Conservation (phyloP, 495 filamentous ascomycete genomes). For the Aspergillus sclerotioniger region DNA sequence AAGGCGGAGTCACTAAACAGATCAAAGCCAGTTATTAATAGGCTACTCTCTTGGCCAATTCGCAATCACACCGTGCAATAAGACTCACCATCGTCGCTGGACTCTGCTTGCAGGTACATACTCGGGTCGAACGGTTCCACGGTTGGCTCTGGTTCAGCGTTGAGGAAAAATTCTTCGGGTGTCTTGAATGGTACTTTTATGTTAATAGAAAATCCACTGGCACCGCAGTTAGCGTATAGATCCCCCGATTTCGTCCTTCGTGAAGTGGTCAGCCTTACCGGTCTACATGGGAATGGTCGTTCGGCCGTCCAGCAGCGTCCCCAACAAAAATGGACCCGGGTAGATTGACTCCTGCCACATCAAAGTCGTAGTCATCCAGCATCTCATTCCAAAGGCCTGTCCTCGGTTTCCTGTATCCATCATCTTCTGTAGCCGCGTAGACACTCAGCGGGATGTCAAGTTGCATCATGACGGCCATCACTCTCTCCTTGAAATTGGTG, state of each 20-base stretch:
- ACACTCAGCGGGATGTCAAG: slow-evolving; percentile 76
- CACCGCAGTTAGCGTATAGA: neutral
- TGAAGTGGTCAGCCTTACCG: slow-evolving; percentile 43
- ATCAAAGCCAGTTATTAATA: neutral
- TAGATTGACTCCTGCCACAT: slow-evolving; percentile 62
- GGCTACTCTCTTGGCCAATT: neutral
- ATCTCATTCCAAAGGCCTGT: slow-evolving; percentile 88
- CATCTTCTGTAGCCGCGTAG: slow-evolving; percentile 80
- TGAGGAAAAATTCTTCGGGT: slow-evolving; percentile 88
- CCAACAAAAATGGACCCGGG: slow-evolving; percentile 79
- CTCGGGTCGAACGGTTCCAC: slow-evolving; percentile 65
- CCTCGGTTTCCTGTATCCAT: slow-evolving; percentile 82
- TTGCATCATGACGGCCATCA: slow-evolving; percentile 61
- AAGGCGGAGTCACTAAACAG: slow-evolving; percentile 30
- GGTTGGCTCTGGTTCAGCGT: slow-evolving; percentile 59
- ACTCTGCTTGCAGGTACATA: slow-evolving; percentile 44
- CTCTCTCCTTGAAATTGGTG: slow-evolving; percentile 75
- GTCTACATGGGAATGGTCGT: slow-evolving; percentile 78
- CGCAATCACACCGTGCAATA: slow-evolving; percentile 8
- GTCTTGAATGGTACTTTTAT: slow-evolving; percentile 76
- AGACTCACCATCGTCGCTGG: slow-evolving; percentile 32
- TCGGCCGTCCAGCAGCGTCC: slow-evolving; percentile 71
- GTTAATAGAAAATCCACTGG: slow-evolving; percentile 72
- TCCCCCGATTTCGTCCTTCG: neutral
- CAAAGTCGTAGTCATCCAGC: slow-evolving; percentile 67